phyloP scores from a whole-genome alignment of 257 asterid species.

The Ilex asprella region DNA sequence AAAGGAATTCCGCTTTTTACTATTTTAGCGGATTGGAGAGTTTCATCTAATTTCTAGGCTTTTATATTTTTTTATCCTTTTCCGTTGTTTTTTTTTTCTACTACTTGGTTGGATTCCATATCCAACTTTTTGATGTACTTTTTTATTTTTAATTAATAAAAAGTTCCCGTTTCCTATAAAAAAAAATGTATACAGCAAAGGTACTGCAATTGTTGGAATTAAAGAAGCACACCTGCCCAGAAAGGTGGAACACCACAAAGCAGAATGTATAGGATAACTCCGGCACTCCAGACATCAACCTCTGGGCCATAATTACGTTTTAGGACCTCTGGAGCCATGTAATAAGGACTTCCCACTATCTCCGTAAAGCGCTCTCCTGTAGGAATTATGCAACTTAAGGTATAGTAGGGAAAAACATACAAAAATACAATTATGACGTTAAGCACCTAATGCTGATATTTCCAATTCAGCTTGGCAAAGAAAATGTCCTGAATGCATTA shows the following conservation, averaged over 20 bases:
- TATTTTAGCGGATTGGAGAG: too few species aligned
- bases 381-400: background rate
- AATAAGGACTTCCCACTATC: slow-evolving; percentile 82
- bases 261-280: slow-evolving; percentile 64
- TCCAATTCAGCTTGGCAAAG: background rate
- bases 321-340: slow-evolving; percentile 82
- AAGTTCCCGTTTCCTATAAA: too few species aligned
- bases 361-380: slow-evolving; percentile 59
- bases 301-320: slow-evolving; percentile 67
- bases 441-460: background rate
- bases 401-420: too few species aligned
- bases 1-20: too few species aligned
- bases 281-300: slow-evolving; percentile 71
- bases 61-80: too few species aligned
- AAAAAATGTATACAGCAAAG: background rate
- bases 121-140: too few species aligned
- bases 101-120: too few species aligned
- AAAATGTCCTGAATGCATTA: background rate
- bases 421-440: too few species aligned
- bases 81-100: too few species aligned
- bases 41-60: too few species aligned
- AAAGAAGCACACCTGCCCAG: slow-evolving; percentile 62
- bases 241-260: slow-evolving; percentile 81
- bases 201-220: background rate
- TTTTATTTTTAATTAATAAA: too few species aligned